phyloP scores from a whole-genome alignment of 179 eudicot genomes.

The Vitellaria paradoxa region DNA sequence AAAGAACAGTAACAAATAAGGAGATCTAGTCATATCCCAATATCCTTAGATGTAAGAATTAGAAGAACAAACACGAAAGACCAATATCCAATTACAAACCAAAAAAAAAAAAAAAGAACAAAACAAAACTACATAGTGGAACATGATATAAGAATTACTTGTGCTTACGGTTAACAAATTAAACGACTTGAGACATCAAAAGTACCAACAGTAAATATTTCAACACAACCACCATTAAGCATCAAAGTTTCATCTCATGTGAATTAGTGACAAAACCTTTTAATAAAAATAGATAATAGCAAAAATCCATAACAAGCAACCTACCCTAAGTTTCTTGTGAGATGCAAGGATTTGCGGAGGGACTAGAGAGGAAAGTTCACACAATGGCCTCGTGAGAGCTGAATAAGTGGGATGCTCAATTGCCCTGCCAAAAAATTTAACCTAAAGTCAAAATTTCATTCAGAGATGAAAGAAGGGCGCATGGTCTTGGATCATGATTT shows the following conservation, averaged over 20 bases:
- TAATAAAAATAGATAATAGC: neutral
- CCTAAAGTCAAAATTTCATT: slow-evolving; percentile 3
- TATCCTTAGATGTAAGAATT: too few relatives aligned
- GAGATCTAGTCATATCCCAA: too few relatives aligned
- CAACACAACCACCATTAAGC: neutral
- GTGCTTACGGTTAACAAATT: too few relatives aligned
- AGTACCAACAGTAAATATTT: too few relatives aligned
- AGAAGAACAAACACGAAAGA: too few relatives aligned
- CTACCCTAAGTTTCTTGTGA: slow-evolving; percentile 91
- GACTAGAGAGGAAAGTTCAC: slow-evolving; percentile 89
- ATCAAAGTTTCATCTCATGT: neutral
- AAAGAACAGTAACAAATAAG: too few relatives aligned
- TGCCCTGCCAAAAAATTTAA: slow-evolving; percentile 57
- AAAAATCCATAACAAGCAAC: slow-evolving; percentile 1
- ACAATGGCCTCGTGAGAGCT: slow-evolving; percentile 91
- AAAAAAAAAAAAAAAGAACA: too few relatives aligned
- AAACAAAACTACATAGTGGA: too few relatives aligned
- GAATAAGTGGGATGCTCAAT: slow-evolving; percentile 96
- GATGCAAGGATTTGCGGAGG: slow-evolving; percentile 89
- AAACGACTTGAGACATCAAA: too few relatives aligned
- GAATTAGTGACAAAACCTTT: neutral
- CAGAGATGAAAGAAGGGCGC: neutral
- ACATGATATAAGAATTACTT: too few relatives aligned
- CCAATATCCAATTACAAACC: too few relatives aligned
- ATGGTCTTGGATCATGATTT: neutral